phyloP scores from a whole-genome alignment of 2,329 filamentous ascomycete genomes.

The Fusarium algeriense region DNA sequence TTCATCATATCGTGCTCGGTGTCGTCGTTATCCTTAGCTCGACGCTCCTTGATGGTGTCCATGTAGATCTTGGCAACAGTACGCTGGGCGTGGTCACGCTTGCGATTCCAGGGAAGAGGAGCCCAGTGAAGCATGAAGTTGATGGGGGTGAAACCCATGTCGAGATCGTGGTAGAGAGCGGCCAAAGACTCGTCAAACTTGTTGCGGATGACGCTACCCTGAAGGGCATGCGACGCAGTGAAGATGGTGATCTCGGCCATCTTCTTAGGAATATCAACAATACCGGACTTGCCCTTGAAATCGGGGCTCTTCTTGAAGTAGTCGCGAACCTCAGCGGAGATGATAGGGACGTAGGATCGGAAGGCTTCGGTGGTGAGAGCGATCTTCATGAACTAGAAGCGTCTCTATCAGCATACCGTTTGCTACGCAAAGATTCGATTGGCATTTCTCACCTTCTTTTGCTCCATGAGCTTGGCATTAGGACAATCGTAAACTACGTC shows the following conservation, averaged over 20 bases:
- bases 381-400: constrained; percentile 80
- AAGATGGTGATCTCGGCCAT: constrained; percentile 92
- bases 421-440: background rate
- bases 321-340: constrained; percentile 77
- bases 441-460: constrained; percentile 79
- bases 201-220: constrained; percentile 84
- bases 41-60: constrained; percentile 81
- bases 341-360: constrained; percentile 81
- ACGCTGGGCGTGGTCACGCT: constrained; percentile 81
- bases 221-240: constrained; percentile 86
- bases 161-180: constrained; percentile 86
- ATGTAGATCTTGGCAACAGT: constrained; percentile 87
- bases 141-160: constrained; percentile 89
- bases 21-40: constrained; percentile 63
- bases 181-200: constrained; percentile 86
- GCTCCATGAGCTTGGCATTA: constrained; percentile 93
- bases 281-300: constrained; percentile 77
- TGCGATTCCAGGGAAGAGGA: constrained; percentile 88
- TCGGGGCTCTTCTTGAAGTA: constrained; percentile 76
- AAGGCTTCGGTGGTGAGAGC: constrained; percentile 82
- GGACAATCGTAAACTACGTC: constrained; percentile 93
- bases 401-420: constrained; percentile 26
- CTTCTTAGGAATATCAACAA: constrained; percentile 77
- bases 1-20: constrained; percentile 83
- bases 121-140: constrained; percentile 94